Evolutionary conservation across 257 asterid species (phyloP).

Genomic region (Scutellaria barbata): DNA sequence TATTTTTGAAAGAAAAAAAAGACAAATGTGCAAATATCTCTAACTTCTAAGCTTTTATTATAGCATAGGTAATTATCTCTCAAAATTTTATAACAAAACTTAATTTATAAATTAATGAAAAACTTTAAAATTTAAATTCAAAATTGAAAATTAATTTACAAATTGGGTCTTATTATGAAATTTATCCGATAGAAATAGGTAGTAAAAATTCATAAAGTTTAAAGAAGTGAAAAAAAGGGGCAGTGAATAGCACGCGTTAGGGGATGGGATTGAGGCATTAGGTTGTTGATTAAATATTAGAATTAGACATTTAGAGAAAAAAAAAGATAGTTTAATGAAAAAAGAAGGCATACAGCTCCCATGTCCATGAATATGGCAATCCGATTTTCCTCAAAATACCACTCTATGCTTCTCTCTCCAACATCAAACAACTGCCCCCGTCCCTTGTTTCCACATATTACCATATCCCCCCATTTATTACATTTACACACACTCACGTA

Average conservation of each 20-base stretch:
- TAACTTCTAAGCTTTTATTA: too few relatives aligned
- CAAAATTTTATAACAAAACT: too few relatives aligned
- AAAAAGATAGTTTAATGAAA: constrained; percentile 19
- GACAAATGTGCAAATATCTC: too few relatives aligned
- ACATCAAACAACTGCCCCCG: constrained; percentile 46
- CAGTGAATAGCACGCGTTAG: constrained; percentile 47
- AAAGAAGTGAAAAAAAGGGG: too few relatives aligned
- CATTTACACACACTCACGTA: neutral
- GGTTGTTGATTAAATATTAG: neutral
- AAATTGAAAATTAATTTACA: too few relatives aligned
- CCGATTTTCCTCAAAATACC: constrained; percentile 42
- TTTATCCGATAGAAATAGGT: too few relatives aligned
- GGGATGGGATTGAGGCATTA: constrained; percentile 9
- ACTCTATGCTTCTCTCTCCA: neutral
- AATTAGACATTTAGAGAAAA: neutral
- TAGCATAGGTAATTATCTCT: too few relatives aligned
- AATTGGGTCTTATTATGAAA: too few relatives aligned
- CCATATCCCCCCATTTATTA: neutral
- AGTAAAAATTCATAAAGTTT: too few relatives aligned
- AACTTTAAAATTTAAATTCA: too few relatives aligned
- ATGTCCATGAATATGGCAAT: constrained; percentile 67
- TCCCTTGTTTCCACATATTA: constrained; percentile 42
- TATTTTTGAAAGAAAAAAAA: too few relatives aligned
- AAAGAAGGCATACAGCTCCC: constrained; percentile 49
- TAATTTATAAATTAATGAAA: too few relatives aligned